Conservation (phyloP, 805 yeast species). For the Kodamaea lidongshanica region DNA sequence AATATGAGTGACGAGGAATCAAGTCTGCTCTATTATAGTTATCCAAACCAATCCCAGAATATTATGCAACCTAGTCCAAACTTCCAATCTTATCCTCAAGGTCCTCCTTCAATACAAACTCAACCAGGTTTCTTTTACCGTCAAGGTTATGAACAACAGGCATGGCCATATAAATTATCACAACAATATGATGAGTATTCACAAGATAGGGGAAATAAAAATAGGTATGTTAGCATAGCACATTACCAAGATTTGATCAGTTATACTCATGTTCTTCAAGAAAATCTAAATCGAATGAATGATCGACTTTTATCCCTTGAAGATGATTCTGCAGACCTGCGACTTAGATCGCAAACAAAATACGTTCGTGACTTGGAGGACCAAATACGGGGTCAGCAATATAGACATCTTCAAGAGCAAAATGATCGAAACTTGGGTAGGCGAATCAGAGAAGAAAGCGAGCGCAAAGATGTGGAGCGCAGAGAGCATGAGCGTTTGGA, state of each 20-base stretch:
- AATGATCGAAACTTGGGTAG: constrained; percentile 9
- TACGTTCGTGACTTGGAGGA: constrained; percentile 8
- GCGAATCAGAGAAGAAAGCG: constrained; percentile 4
- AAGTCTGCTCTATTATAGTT: no score
- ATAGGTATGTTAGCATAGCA: constrained; percentile 20
- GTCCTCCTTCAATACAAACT: no score
- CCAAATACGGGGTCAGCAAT: constrained; percentile 8
- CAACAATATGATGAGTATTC: no score
- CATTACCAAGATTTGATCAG: constrained; percentile 31
- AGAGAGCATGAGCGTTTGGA: no score
- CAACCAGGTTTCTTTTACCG: no score
- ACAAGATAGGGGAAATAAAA: no score
- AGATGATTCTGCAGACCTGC: constrained; percentile 16
- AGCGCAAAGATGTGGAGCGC: constrained; percentile 1
- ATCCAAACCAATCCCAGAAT: no score
- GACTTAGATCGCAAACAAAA: constrained; percentile 3
- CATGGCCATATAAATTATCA: no score
- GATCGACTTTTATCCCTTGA: constrained; percentile 22
- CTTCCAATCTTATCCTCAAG: no score
- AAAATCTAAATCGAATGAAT: constrained; percentile 21
- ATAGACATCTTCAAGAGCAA: constrained; percentile 7
- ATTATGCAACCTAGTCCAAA: no score
- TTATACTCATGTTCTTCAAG: constrained; percentile 29
- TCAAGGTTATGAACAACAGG: no score
- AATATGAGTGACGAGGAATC: no score